Evolutionary conservation across 345 rosid species (phyloP).

Genomic region (Cardamine occulta): DNA sequence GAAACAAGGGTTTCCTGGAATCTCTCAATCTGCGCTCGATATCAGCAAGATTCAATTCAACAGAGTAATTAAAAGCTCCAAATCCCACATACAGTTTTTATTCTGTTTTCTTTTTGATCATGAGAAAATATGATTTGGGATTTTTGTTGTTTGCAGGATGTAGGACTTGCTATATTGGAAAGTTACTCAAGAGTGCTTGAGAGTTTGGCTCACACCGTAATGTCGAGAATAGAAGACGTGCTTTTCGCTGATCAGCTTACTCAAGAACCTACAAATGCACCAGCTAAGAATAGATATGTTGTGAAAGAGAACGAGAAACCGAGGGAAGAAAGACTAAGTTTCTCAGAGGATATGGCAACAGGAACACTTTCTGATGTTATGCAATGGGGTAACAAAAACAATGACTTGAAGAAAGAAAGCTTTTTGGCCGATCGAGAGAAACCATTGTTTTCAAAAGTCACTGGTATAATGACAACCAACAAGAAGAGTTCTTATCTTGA

Average conservation of each 20-base stretch:
- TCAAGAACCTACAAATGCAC: slow-evolving; percentile 57
- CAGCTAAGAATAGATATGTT: slow-evolving; percentile 42
- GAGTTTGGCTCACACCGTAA: slow-evolving; percentile 78
- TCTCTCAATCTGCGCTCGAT: slow-evolving; percentile 82
- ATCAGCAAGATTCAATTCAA: slow-evolving; percentile 81
- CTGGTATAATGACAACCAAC: slow-evolving; percentile 46
- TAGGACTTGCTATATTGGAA: slow-evolving; percentile 83
- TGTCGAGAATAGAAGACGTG: slow-evolving; percentile 84
- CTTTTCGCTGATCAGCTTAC: slow-evolving; percentile 61
- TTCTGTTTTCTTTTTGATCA: background rate
- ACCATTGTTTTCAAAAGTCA: slow-evolving; percentile 49
- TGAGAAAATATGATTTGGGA: background rate
- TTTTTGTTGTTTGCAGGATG: slow-evolving; percentile 55
- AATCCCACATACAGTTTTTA: background rate
- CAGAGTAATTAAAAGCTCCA: slow-evolving; percentile 28
- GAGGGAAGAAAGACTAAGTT: slow-evolving; percentile 39
- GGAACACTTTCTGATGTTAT: slow-evolving; percentile 73
- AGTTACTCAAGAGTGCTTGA: slow-evolving; percentile 88
- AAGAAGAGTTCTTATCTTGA: slow-evolving; percentile 73
- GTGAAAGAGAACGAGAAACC: slow-evolving; percentile 35
- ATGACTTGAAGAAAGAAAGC: slow-evolving; percentile 48
- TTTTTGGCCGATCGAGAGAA: slow-evolving; percentile 50
- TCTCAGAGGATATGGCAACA: slow-evolving; percentile 39
- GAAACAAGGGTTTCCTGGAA: slow-evolving; percentile 80
- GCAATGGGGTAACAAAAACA: slow-evolving; percentile 68